Evolutionary conservation across 2,329 filamentous ascomycete genomes (phyloP), one percentile per base, ranked within the genome.

Genomic region (Aspergillus hiratsukae): DNA sequence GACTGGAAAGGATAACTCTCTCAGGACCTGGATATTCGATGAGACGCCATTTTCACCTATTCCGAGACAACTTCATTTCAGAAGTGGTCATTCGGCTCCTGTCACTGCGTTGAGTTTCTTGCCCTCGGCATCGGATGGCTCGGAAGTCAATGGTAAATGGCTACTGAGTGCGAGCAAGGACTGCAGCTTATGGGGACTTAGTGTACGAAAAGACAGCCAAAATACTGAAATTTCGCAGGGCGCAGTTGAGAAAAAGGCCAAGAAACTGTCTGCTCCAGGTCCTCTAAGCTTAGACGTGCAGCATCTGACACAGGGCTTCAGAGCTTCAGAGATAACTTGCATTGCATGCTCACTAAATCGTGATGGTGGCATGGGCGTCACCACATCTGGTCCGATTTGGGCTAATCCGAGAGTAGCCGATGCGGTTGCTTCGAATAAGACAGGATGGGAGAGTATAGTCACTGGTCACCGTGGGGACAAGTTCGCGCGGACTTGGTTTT

Each of bases 11-110:
- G 94, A 99, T 72, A 99, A 99, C 74, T 90, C 92, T 9, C 78
- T 99, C 57, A 95, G 93, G 71, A 92, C 91, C 4, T 97, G 93
- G 93, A 94, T 97, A 59, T 96, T 97, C 65, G 93, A 97, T 67
- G 88, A 95, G 71, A 87, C 87, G 0, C 92, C 93, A 0, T 96
- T 96, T 71, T 94, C 90, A 0, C 87, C 92, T 0, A 82, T 92
- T 10, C 94, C 94, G 2, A 85, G 93, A 19, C 88, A 91, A 27
- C 78, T 99, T 29, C 94, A 99, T 73, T 84, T 85, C 3, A 84
- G 94, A 62, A 91, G 89, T 63, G 94, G 94, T 2, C 94, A 99
- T 71, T 90, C 92, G 9, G 91, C 88, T 2, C 87, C 92, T 0
- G 86, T 97, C 53, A 92, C 87, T 35, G 87, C 85, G 52, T 81